These are phyloP conservation scores for Chaetomium tenue DNA, from an alignment of 495 filamentous ascomycete species.

Conservation along the genomic window DNA sequence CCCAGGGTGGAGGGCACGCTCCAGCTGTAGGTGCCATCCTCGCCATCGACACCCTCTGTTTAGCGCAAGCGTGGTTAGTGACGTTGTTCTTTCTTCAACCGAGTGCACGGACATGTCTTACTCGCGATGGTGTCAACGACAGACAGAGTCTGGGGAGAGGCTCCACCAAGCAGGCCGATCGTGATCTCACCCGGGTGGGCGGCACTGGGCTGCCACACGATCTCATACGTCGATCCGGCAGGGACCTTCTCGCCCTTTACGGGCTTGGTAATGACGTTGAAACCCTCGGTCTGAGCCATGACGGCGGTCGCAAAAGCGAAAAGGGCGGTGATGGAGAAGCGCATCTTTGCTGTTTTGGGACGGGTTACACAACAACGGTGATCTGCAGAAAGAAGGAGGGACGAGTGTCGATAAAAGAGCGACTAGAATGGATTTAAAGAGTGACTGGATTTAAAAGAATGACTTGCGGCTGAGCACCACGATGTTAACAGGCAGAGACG, in stretches of 20 bases:
- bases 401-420: conserved; percentile 1
- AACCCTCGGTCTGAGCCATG: conserved; percentile 40
- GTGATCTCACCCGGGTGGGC: conserved; percentile 36
- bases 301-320: conserved; percentile 45
- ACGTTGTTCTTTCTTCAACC: not conserved
- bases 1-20: conserved; percentile 40
- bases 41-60: conserved; percentile 35
- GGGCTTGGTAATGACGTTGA: conserved; percentile 43
- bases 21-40: conserved; percentile 39
- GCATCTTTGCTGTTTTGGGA: conserved; percentile 40
- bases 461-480: conserved; percentile 19
- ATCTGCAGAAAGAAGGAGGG: conserved; percentile 16
- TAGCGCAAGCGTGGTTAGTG: conserved; percentile 24
- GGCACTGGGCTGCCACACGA: conserved; percentile 33
- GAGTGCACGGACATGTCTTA: conserved; percentile 30
- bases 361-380: conserved; percentile 5
- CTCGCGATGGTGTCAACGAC: conserved; percentile 38
- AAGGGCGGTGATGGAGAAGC: conserved; percentile 43
- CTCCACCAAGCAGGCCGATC: conserved; percentile 46
- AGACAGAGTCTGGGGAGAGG: conserved; percentile 29
- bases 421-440: conserved; percentile 7
- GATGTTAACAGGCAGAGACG: conserved; percentile 3
- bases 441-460: conserved; percentile 15
- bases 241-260: conserved; percentile 35
- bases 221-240: conserved; percentile 42